Conservation (phyloP, 1,284 basidiomycete species). For the Irpex rosettiformis region DNA sequence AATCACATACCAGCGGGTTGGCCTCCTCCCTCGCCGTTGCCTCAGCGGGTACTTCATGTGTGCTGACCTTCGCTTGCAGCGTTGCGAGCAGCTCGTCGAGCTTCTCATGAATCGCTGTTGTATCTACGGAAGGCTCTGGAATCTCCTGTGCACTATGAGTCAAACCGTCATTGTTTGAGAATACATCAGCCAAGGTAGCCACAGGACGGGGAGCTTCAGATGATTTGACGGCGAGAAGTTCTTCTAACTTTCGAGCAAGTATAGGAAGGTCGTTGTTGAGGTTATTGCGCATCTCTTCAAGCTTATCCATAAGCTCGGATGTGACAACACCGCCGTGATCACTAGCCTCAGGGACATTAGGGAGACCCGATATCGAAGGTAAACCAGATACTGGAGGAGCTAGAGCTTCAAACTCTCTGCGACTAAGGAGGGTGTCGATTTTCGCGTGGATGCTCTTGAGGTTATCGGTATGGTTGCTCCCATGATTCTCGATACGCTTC, state of each 20-base stretch:
- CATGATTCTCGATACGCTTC: constrained; percentile 18
- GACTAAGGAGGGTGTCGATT: constrained; percentile 22
- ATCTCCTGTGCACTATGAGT: background rate
- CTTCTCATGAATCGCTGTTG: constrained; percentile 3
- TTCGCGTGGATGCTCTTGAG: constrained; percentile 22
- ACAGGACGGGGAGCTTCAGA: constrained; percentile 5
- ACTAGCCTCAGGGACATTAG: background rate
- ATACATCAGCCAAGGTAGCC: background rate
- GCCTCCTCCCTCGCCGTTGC: background rate
- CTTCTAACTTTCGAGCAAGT: constrained; percentile 17
- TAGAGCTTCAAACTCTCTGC: background rate
- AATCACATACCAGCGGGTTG: background rate
- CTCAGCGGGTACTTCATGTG: background rate
- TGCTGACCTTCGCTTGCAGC: background rate
- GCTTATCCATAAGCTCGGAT: constrained; percentile 16
- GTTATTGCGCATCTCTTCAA: constrained; percentile 22
- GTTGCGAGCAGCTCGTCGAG: constrained; percentile 9
- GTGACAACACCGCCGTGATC: constrained; percentile 3
- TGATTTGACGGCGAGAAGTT: background rate
- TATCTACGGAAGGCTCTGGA: constrained; percentile 2
- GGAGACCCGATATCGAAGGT: background rate
- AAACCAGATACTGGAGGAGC: background rate
- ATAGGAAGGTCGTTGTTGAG: constrained; percentile 19
- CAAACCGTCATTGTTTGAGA: background rate
- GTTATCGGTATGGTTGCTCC: constrained; percentile 16